A percentile compares a stretch with the other conserved stretches of the same genome.
Evolutionary conservation across 345 rosid species (phyloP).

Genomic region (Adansonia digitata): DNA sequence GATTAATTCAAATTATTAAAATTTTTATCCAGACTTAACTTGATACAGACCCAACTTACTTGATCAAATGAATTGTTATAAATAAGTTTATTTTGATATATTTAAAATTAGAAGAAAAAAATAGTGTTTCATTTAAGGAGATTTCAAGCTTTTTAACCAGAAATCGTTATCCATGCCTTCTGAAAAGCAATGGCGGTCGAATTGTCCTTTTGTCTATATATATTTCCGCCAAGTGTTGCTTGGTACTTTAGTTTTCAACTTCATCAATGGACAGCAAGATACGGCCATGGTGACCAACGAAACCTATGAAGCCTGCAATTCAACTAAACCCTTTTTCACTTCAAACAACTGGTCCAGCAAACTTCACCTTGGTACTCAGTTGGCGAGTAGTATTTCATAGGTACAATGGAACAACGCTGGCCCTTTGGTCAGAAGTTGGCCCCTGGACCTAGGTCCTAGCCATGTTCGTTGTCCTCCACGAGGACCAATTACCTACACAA

Average conservation of each 20-base stretch:
- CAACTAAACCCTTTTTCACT: conserved; percentile 23
- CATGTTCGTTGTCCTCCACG: conserved; percentile 1
- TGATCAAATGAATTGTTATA: too few relatives aligned
- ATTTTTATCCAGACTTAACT: too few relatives aligned
- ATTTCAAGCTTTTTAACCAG: too few relatives aligned
- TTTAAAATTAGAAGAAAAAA: too few relatives aligned
- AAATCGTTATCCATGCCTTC: too few relatives aligned
- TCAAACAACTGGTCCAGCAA: conserved; percentile 30
- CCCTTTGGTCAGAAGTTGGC: conserved; percentile 43
- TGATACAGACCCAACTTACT: too few relatives aligned
- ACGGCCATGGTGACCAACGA: conserved; percentile 44
- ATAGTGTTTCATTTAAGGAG: too few relatives aligned
- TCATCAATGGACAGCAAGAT: conserved; percentile 37
- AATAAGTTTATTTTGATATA: too few relatives aligned
- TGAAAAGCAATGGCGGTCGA: too few relatives aligned
- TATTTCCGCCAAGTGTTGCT: background rate
- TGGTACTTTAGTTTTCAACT: conserved; percentile 44
- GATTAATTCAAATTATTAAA: too few relatives aligned
- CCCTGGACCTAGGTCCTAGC: conserved; percentile 4
- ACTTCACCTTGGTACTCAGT: conserved; percentile 30
- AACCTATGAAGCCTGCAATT: conserved; percentile 36
- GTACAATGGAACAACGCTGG: conserved; percentile 42
- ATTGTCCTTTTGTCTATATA: background rate
- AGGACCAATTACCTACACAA: conserved; percentile 25
- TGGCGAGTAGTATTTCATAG: conserved; percentile 44